Percentiles rank a stretch among this genome's conserved stretches.
Evolutionary conservation across 441 rosid genomes (phyloP).

Genomic region (Viola pubescens): DNA sequence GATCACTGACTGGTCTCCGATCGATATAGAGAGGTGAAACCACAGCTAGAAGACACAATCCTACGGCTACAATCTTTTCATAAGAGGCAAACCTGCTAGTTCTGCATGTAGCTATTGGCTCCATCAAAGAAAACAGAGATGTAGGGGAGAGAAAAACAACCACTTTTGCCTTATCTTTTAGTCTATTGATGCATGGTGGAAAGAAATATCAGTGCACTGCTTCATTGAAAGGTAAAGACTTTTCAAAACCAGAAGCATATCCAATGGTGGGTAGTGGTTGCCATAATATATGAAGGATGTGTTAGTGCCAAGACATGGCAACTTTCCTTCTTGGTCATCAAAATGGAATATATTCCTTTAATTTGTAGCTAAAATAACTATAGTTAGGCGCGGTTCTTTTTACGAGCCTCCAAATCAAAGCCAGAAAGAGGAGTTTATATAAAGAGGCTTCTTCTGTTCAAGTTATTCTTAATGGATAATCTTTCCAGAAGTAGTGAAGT

Average conservation of each 20-base stretch:
- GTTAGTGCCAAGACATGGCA: not conserved
- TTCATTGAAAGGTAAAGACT: not conserved
- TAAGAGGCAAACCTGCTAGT: constrained; percentile 27
- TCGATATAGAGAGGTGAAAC: constrained; percentile 73
- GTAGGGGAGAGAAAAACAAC: not conserved
- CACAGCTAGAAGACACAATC: constrained; percentile 48
- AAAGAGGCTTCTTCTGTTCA: not conserved
- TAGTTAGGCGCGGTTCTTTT: too few relatives aligned
- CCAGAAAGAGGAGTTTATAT: not conserved
- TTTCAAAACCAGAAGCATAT: not conserved
- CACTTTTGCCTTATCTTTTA: constrained; percentile 4
- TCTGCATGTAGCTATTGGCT: constrained; percentile 22
- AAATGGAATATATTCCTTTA: constrained; percentile 5
- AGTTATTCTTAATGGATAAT: constrained; percentile 15
- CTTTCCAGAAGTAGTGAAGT: constrained; percentile 18
- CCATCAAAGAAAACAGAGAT: constrained; percentile 26
- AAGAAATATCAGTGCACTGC: not conserved
- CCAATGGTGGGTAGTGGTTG: not conserved
- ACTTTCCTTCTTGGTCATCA: not conserved
- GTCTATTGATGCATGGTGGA: not conserved
- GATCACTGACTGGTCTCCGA: constrained; percentile 29
- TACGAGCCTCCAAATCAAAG: constrained; percentile 3
- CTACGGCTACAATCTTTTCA: constrained; percentile 51
- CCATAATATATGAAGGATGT: not conserved
- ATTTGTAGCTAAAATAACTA: not conserved